A percentile compares a stretch with the other conserved stretches of the same genome.
Conservation (phyloP, 108 stramenopile species). For the Seminavis robusta region DNA sequence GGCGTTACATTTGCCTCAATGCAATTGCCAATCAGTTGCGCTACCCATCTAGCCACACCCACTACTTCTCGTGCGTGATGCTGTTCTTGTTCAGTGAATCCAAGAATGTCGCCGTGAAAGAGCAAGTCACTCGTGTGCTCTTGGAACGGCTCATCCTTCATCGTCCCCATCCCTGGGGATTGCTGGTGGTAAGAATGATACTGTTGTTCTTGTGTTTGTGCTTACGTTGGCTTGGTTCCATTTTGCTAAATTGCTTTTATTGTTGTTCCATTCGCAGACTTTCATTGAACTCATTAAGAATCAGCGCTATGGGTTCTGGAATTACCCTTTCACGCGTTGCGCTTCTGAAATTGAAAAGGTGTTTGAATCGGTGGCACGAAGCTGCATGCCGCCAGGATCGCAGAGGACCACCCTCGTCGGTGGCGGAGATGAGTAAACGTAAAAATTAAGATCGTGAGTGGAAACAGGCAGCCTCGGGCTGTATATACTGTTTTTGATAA, state of each 20-base stretch:
- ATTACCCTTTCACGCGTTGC: conserved; percentile 96
- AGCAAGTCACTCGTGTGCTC: conserved; percentile 97
- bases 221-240: conserved; percentile 14
- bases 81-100: conserved; percentile 96
- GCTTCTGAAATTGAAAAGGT: conserved; percentile 98
- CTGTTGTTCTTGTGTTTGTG: neutral
- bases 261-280: conserved; percentile 94
- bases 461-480: too few relatives aligned
- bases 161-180: conserved; percentile 97
- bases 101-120: conserved; percentile 89
- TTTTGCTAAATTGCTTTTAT: conserved; percentile 60
- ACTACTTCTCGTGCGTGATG: conserved; percentile 97
- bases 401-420: conserved; percentile 16
- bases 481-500: too few relatives aligned
- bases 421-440: conserved; percentile 22
- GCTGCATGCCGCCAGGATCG: conserved; percentile 73
- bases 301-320: conserved; percentile 97
- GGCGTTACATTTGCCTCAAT: conserved; percentile 95
- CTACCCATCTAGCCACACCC: conserved; percentile 99
- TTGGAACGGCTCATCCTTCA: conserved; percentile 98
- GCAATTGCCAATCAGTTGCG: conserved; percentile 99
- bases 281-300: conserved; percentile 99
- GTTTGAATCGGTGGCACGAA: conserved; percentile 93
- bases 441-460: too few relatives aligned
- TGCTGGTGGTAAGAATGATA: conserved; percentile 53